Base-by-base conservation (phyloP, 345 rosid species). In the Corymbia maculata region DNA sequence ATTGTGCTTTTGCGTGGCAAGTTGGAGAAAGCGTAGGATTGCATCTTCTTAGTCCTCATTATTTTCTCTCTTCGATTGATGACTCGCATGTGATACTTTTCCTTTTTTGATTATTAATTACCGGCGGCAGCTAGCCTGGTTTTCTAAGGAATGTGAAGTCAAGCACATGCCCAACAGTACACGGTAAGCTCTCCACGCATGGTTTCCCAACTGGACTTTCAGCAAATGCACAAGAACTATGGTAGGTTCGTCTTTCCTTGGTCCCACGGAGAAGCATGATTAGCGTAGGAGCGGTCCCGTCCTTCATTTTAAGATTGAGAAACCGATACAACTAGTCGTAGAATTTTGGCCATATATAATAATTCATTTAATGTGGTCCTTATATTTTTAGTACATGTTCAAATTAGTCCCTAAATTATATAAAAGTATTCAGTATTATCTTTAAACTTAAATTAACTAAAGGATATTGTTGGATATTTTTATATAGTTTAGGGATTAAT, bases 401-500 rank as follows among this genome's bases (percentile, higher is more conserved):
- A 55, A 22, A 2, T 28, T 22, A 22, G 5, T 55, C 24, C 0
- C 13, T 9, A 55, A 55, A 55, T 21, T 9, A 4, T 9, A 22
- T 22, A 12, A 55, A 55, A 22, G 0, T 55, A 5, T 55, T 22
- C 22, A 22, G 21, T 55, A 1, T 22, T 0, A 12, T 55, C 22
- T 28, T 0, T 22, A 0, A 55, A 55, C 11, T 55, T 22, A 55
- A 55, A 55, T 55, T 4, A 55, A 22, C 8, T 11, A 0, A 55
- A 55, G 24, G 1, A 55, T 55, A 22, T 3, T 22, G 24, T 55
- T 55, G 28, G 9, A 55, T 55, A 55, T 55, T 55, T 55, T 1
- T 21, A 55, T 55, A 22, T 55, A 55, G 0, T 55, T 21, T 55
- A 55, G 21, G 61, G 12, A 5, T 9, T 55, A 21, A 5, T 4